Conservation (phyloP, 1,284 basidiomycete genomes). For the Pholiota adiposa region DNA sequence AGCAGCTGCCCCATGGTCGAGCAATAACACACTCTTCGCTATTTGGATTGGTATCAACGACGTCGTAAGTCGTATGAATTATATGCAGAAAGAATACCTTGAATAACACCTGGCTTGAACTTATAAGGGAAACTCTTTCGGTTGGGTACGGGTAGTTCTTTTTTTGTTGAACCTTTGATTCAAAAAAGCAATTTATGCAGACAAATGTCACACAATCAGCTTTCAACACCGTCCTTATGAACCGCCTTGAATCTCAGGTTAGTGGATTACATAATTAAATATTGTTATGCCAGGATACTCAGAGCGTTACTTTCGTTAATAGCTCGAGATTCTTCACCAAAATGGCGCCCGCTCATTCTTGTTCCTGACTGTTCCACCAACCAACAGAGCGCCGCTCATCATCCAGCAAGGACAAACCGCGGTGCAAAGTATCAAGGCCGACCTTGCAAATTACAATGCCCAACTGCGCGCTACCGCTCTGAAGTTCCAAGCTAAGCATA, state of each 20-base stretch:
- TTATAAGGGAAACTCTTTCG: constrained; percentile 52
- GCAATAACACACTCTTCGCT: constrained; percentile 59
- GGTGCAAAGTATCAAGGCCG: constrained; percentile 40
- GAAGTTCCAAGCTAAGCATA: constrained; percentile 46
- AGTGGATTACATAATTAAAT: not conserved
- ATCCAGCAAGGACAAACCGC: constrained; percentile 50
- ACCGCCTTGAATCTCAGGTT: constrained; percentile 61
- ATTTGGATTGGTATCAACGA: constrained; percentile 74
- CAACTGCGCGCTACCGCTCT: constrained; percentile 44
- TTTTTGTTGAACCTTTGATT: not conserved
- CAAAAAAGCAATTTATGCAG: constrained; percentile 30
- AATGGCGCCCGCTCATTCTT: constrained; percentile 65
- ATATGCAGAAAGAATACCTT: not conserved
- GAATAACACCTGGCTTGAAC: not conserved
- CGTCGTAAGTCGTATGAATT: constrained; percentile 42
- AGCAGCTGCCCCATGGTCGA: constrained; percentile 53
- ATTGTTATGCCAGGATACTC: not conserved
- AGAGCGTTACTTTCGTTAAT: constrained; percentile 2
- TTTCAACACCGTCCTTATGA: constrained; percentile 58
- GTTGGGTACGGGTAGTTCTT: constrained; percentile 48
- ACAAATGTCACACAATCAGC: constrained; percentile 55
- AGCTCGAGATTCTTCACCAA: constrained; percentile 59
- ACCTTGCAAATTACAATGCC: constrained; percentile 55
- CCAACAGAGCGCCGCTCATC: constrained; percentile 59
- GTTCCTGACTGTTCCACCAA: constrained; percentile 70